phyloP scores from a whole-genome alignment of 495 filamentous ascomycete genomes.

The Aspergillus asperescens region DNA sequence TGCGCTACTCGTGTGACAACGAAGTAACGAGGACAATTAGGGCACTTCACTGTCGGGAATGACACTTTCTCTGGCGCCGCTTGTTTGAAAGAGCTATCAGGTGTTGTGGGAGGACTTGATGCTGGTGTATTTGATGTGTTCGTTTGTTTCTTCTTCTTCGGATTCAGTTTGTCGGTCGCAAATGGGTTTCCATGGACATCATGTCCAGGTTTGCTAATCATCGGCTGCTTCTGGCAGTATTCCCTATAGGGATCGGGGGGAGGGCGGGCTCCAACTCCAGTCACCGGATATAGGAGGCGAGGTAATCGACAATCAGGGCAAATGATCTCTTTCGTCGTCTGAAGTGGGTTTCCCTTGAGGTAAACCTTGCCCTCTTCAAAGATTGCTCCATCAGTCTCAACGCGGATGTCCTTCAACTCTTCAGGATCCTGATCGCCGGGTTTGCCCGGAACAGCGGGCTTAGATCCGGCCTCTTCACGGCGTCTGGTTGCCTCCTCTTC shows the following conservation, averaged over 20 bases:
- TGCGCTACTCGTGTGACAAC: constrained; percentile 60
- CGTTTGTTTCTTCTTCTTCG: constrained; percentile 47
- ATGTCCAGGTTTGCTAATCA: constrained; percentile 64
- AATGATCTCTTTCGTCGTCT: constrained; percentile 63
- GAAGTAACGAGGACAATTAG: constrained; percentile 56
- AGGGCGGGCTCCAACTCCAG: constrained; percentile 54
- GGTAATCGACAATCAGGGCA: constrained; percentile 64
- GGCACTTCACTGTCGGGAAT: constrained; percentile 68
- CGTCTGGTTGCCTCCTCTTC: constrained; percentile 41
- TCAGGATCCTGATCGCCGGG: constrained; percentile 35
- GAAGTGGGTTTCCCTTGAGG: constrained; percentile 70
- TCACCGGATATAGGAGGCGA: constrained; percentile 56
- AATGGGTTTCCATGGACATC: constrained; percentile 83
- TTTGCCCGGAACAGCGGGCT: constrained; percentile 30
- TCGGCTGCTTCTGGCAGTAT: constrained; percentile 74
- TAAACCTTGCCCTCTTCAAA: constrained; percentile 67
- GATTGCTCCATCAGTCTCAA: constrained; percentile 66
- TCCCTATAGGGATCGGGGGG: constrained; percentile 54
- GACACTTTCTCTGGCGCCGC: constrained; percentile 50
- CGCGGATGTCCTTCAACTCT: constrained; percentile 39
- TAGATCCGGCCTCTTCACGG: constrained; percentile 32
- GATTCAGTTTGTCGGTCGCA: constrained; percentile 51
- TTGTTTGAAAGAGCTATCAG: constrained; percentile 36
- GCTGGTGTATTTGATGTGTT: constrained; percentile 50
- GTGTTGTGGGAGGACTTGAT: constrained; percentile 39